Evolutionary conservation across 2,329 filamentous ascomycete genomes (phyloP), one percentile per base, ranked within the genome.

Genomic region (Fusarium sp.): DNA sequence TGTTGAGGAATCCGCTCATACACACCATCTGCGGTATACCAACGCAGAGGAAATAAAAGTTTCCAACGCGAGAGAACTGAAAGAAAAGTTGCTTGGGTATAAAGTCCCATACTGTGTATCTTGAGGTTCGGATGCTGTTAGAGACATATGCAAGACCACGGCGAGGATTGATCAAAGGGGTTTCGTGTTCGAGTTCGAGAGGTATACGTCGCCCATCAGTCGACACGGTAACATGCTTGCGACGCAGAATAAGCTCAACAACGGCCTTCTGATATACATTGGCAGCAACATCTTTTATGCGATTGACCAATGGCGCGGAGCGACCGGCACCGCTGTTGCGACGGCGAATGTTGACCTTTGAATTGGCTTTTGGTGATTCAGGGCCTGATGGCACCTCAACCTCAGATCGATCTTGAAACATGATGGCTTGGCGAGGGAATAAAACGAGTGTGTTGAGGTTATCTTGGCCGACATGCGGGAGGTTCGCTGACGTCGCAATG

Each of bases 31-130:
- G 94, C 55, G 95, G 87, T 68, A 97, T 91, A 47, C 93, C 93
- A 72, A 97, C 90, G 74, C 93, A 91, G 62, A 97, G 86, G 81
- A 97, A 97, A 81, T 97, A 90, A 78, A 97, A 96, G 81, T 97
- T 97, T 74, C 93, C 93, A 53, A 97, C 83, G 69, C 95, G 93
- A 13, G 93, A 93, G 79, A 96, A 96, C 78, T 97, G 94, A 61
- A 94, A 95, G 67, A 95, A 87, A 22, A 97, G 81, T 79, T 97
- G 95, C 70, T 94, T 93, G 6, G 94, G 95, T 20, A 97, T 82
- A 79, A 97, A 97, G 80, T 95, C 93, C 87, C 91, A 95, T 5
- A 93, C 82, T 26, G 91, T 96, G 80, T 97, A 97, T 53, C 94
- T 90, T 71, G 92, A 94, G 1, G 93, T 95, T 45, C 94, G 90